These are phyloP conservation scores for Rhizoctonia solani DNA, from an alignment of 1,284 basidiomycete genomes.

Conservation along the genomic window DNA sequence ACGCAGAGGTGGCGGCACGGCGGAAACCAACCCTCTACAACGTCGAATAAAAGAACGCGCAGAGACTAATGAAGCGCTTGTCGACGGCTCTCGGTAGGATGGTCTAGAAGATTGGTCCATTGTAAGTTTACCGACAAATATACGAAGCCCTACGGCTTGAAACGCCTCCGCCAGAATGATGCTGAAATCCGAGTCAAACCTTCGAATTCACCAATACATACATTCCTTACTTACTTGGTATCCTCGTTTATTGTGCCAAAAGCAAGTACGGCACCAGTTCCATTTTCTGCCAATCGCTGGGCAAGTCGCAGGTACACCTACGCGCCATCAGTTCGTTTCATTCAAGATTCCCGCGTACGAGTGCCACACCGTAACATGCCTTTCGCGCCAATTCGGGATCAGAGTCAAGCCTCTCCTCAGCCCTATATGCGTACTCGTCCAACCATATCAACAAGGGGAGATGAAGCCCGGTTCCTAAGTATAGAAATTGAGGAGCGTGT, in stretches of 20 bases:
- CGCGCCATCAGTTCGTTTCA: not conserved
- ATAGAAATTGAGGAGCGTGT: conserved; percentile 85
- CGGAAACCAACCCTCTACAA: conserved; percentile 51
- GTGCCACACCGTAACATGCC: conserved; percentile 33
- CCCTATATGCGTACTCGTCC: conserved; percentile 73
- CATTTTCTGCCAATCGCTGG: conserved; percentile 63
- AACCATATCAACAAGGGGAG: conserved; percentile 84
- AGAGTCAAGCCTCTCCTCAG: conserved; percentile 72
- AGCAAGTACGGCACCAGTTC: conserved; percentile 73
- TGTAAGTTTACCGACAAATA: conserved; percentile 80
- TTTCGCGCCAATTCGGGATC: conserved; percentile 61
- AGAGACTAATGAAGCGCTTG: conserved; percentile 54
- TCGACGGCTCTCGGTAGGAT: conserved; percentile 68
- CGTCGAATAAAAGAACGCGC: conserved; percentile 60
- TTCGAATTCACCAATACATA: no score
- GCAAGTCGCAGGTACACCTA: conserved; percentile 69
- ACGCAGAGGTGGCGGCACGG: conserved; percentile 52
- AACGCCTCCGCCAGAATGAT: conserved; percentile 74
- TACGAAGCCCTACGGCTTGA: conserved; percentile 70
- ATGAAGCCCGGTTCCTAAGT: conserved; percentile 82
- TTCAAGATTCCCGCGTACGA: not conserved
- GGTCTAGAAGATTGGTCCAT: conserved; percentile 79
- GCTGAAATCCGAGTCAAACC: conserved; percentile 47
- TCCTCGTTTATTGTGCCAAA: conserved; percentile 81
- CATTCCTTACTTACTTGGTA: conserved; percentile 63